Conservation (phyloP, 805 yeast genomes). For the Pichia manshurica region DNA sequence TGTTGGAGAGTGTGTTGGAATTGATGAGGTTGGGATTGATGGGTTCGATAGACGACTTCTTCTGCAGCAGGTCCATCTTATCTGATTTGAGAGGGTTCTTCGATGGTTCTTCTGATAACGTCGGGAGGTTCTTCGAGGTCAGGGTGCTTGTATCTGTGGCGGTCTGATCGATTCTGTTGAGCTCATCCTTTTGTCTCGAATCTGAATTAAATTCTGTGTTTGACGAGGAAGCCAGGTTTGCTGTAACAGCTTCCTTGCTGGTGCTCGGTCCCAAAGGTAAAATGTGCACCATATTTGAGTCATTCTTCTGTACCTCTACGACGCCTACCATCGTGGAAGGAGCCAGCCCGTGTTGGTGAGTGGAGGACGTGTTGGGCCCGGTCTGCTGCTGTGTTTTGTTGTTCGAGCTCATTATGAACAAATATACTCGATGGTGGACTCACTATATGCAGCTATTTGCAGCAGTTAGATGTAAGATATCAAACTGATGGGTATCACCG, state of each 20-base stretch:
- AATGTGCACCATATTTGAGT: constrained; percentile 20
- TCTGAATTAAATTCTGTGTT: too few relatives aligned
- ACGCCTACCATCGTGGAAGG: constrained; percentile 24
- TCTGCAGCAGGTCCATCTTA: constrained; percentile 1
- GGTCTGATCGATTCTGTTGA: too few relatives aligned
- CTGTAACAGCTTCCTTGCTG: background rate
- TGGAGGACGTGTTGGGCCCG: background rate
- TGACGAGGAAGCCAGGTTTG: too few relatives aligned
- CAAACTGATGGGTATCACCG: too few relatives aligned
- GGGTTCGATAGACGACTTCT: constrained; percentile 5
- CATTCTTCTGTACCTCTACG: constrained; percentile 26
- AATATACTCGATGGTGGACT: too few relatives aligned
- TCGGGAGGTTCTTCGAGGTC: background rate
- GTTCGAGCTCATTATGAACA: background rate
- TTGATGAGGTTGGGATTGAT: too few relatives aligned
- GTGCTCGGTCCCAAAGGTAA: constrained; percentile 14
- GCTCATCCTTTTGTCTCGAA: too few relatives aligned
- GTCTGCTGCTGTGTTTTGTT: background rate
- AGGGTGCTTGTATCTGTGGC: too few relatives aligned
- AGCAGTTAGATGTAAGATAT: too few relatives aligned
- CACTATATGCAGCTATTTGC: too few relatives aligned
- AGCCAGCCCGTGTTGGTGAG: background rate
- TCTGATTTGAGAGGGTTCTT: background rate
- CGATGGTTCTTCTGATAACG: background rate
- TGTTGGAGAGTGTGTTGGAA: too few relatives aligned